These are phyloP conservation scores for Amphibolis antarctica DNA, from an alignment of 106 monocot genomes.

Conservation along the genomic window DNA sequence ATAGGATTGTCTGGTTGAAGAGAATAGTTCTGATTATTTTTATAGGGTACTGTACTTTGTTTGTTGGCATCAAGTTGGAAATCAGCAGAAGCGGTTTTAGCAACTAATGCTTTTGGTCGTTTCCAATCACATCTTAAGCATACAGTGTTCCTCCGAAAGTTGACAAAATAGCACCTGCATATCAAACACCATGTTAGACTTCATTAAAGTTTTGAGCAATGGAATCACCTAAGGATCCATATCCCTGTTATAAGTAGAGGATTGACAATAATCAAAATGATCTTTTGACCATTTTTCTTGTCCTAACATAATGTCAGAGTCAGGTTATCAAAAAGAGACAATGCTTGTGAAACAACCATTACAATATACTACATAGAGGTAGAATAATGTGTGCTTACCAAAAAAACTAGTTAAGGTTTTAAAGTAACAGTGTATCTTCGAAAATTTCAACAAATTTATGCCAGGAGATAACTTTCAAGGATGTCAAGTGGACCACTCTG, in stretches of 20 bases:
- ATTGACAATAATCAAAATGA: too few species aligned
- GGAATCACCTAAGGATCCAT: not conserved
- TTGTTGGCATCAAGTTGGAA: not conserved
- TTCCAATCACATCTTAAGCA: constrained; percentile 92
- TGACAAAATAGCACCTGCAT: constrained; percentile 73
- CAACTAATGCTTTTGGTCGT: constrained; percentile 42
- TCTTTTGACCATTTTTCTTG: too few species aligned
- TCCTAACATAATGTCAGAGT: too few species aligned
- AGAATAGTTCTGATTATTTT: not conserved
- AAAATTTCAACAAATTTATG: too few species aligned
- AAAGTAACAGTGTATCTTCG: too few species aligned
- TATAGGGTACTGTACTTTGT: not conserved
- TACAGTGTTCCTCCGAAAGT: constrained; percentile 53
- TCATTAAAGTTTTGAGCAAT: not conserved
- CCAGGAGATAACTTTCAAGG: too few species aligned
- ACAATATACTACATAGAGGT: too few species aligned
- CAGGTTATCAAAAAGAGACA: too few species aligned
- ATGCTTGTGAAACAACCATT: too few species aligned
- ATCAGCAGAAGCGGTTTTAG: constrained; percentile 7
- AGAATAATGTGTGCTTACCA: too few species aligned
- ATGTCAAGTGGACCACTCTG: too few species aligned
- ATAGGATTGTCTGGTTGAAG: not conserved
- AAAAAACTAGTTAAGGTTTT: too few species aligned
- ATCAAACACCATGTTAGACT: not conserved
- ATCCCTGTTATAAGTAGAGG: not conserved